Evolutionary conservation across 2,329 filamentous ascomycete species (phyloP).

Genomic region (Cercospora sp.): DNA sequence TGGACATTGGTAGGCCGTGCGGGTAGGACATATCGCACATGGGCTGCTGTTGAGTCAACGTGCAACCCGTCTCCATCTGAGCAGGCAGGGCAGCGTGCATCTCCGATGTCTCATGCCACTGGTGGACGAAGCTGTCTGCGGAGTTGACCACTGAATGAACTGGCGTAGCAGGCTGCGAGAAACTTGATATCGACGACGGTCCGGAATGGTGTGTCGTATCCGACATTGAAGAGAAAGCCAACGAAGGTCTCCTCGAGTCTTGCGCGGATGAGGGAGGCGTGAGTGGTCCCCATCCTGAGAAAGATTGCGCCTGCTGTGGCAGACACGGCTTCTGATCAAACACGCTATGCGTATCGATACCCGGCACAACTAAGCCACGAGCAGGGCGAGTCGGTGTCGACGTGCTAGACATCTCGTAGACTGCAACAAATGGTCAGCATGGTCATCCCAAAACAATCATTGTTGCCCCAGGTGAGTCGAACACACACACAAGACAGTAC

Average conservation of each 20-base stretch:
- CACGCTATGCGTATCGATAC: slow-evolving; percentile 30
- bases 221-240: slow-evolving; percentile 27
- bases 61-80: slow-evolving; percentile 15
- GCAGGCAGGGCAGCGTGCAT: slow-evolving; percentile 14
- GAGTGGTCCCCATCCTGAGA: slow-evolving; percentile 26
- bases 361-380: slow-evolving; percentile 30
- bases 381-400: slow-evolving; percentile 28
- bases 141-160: slow-evolving; percentile 21
- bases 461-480: slow-evolving; percentile 22
- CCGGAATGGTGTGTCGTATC: slow-evolving; percentile 28
- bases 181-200: slow-evolving; percentile 24
- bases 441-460: slow-evolving; percentile 14
- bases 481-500: slow-evolving; percentile 28
- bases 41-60: slow-evolving; percentile 8
- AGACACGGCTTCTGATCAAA: slow-evolving; percentile 15
- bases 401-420: slow-evolving; percentile 32
- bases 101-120: slow-evolving; percentile 25
- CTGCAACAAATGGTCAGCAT: slow-evolving; percentile 20
- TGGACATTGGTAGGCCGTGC: not conserved
- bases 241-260: slow-evolving; percentile 34
- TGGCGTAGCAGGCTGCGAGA: slow-evolving; percentile 33
- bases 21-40: slow-evolving; percentile 17
- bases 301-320: slow-evolving; percentile 15
- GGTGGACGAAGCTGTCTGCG: slow-evolving; percentile 12
- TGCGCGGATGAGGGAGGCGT: slow-evolving; percentile 35